Base-by-base conservation (phyloP, 148 eudicot genomes). In the Rhododendron williamsianum region DNA sequence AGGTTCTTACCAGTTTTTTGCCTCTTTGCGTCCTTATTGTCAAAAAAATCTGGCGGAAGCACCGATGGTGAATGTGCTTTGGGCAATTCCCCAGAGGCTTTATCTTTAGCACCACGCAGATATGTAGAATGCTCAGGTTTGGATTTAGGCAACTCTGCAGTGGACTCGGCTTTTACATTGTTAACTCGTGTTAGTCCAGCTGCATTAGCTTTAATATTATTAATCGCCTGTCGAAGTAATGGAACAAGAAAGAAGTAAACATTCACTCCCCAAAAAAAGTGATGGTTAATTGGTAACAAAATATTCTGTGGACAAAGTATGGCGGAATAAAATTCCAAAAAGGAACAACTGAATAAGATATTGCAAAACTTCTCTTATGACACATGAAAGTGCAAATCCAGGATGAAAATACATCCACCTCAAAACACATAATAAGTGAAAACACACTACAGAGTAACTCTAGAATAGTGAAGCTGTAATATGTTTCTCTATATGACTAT, bases 11-110 rank as follows among this genome's bases (percentile, higher is more conserved):
- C 98, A 83, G 71, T 87, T 85, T 91, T 95, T 86, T 89, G 93
- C 89, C 85, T 91, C 91, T 94, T 95, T 36, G 87, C 41, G 81
- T 90, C 95, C 65, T 85, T 91, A 80, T 88, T 90, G 87, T 94
- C 98, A 84, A 97, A 97, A 87, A 97, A 97, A 88, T 90, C 89
- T 36, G 91, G 85, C 86, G 99, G 98, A 87, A 97, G 95, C 58
- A 56, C 85, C 83, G 95, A 87, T 23, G 96, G 86, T 65, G 91
- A 89, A 81, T 84, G 90, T 81, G 90, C 82, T 79, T 89, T 90
- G 79, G 90, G 86, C 83, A 85, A 78, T 72, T 87, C 91, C 63
- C 85, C 74, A 10, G 92, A 88, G 43, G 84, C 69, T 85, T 82
- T 91, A 63, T 83, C 71, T 82, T 87, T 89, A 81, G 85, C 85